A percentile compares a stretch with the other conserved stretches of the same genome.
Conservation (phyloP, 371 early-diverging fungal species). For the Mucor indicus region DNA sequence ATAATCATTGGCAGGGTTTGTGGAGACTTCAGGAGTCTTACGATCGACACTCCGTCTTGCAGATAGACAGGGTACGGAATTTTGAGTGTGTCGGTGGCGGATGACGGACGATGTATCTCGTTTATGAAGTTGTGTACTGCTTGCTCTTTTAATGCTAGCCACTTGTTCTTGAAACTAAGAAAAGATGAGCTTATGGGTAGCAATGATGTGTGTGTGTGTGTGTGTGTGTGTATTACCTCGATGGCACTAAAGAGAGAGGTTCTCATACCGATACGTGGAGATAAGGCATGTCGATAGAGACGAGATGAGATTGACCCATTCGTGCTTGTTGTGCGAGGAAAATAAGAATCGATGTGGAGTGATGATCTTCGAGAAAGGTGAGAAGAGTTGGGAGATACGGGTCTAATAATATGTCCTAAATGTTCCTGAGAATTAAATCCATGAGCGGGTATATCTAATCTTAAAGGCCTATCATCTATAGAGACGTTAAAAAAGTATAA, state of each 20-base stretch:
- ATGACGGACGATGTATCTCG: constrained; percentile 1
- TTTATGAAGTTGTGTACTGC: constrained; percentile 20
- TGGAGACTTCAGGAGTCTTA: constrained; percentile 12
- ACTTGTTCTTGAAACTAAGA: constrained; percentile 39
- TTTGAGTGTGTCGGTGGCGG: constrained; percentile 8
- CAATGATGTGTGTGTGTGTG: not conserved
- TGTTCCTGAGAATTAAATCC: constrained; percentile 35
- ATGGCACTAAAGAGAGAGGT: constrained; percentile 45
- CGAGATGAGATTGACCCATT: constrained; percentile 39
- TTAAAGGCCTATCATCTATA: constrained; percentile 7
- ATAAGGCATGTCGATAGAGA: constrained; percentile 30
- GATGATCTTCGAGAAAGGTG: constrained; percentile 28
- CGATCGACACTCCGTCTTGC: constrained; percentile 16
- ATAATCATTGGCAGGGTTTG: constrained; percentile 21
- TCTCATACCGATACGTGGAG: constrained; percentile 45
- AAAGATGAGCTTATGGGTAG: not conserved
- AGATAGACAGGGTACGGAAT: constrained; percentile 21
- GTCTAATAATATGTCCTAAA: constrained; percentile 42
- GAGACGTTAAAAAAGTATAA: not conserved
- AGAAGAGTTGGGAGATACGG: constrained; percentile 36
- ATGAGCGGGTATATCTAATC: constrained; percentile 28
- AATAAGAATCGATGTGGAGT: constrained; percentile 27
- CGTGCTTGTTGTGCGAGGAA: constrained; percentile 31
- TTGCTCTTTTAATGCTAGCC: constrained; percentile 26
- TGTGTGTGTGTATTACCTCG: constrained; percentile 23